These are phyloP conservation scores for Cardamine resedifolia DNA, from an alignment of 345 rosid genomes.

Conservation along the genomic window DNA sequence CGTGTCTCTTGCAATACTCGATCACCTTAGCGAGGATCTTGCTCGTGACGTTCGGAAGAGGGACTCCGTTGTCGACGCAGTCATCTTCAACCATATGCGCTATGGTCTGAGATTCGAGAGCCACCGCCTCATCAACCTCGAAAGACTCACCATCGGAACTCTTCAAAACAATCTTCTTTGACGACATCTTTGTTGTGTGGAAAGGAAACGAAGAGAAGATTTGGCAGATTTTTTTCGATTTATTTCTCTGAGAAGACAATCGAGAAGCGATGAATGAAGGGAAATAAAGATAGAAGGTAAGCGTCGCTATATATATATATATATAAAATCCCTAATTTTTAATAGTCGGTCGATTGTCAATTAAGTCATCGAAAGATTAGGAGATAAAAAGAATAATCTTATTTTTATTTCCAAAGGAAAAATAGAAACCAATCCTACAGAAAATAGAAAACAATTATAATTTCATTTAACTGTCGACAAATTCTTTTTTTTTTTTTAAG, in stretches of 20 bases:
- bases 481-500: too few relatives aligned
- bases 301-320: neutral
- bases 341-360: constrained; percentile 13
- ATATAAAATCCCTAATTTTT: neutral
- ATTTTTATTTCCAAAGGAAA: neutral
- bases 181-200: constrained; percentile 37
- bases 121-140: constrained; percentile 67
- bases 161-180: constrained; percentile 50
- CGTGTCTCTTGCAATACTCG: constrained; percentile 82
- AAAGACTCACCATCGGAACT: constrained; percentile 70
- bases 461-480: neutral
- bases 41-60: constrained; percentile 67
- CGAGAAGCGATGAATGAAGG: neutral
- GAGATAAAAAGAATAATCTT: neutral
- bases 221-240: constrained; percentile 7
- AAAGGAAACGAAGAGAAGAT: neutral
- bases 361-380: neutral
- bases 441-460: neutral
- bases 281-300: neutral
- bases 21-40: constrained; percentile 76
- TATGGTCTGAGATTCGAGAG: constrained; percentile 61
- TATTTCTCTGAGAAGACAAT: neutral
- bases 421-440: neutral
- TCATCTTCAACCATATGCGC: constrained; percentile 68
- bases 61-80: constrained; percentile 61